Evolutionary conservation across 1,139 yeast species (phyloP).

Genomic region (Taphrina communis): DNA sequence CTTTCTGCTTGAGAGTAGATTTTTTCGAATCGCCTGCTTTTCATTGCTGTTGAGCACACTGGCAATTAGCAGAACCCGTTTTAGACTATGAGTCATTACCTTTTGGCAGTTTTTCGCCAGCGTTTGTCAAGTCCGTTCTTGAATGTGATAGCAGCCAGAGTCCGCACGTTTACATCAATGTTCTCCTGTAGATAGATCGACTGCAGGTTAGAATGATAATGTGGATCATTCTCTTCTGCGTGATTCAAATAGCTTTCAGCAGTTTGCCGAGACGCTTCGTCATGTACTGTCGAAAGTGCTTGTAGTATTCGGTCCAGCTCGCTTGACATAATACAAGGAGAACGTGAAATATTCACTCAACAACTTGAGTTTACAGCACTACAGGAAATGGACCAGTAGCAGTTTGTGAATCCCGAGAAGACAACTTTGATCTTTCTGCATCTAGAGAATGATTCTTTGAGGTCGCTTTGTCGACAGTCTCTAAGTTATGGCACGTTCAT

Average conservation of each 20-base stretch:
- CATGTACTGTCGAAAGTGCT: slow-evolving; percentile 1
- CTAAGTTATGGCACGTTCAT: too few relatives aligned
- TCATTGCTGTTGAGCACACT: slow-evolving; percentile 60
- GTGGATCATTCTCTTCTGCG: slow-evolving; percentile 29
- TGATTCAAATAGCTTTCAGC: slow-evolving; percentile 18
- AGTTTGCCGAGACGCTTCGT: background rate
- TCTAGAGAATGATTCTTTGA: too few relatives aligned
- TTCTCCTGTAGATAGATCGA: slow-evolving; percentile 62
- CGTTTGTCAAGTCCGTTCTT: slow-evolving; percentile 84
- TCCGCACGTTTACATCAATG: slow-evolving; percentile 68
- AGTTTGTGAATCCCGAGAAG: too few relatives aligned
- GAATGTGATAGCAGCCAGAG: slow-evolving; percentile 86
- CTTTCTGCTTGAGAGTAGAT: slow-evolving; percentile 59
- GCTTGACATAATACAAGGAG: background rate
- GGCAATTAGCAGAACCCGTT: slow-evolving; percentile 44
- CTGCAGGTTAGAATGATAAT: slow-evolving; percentile 63
- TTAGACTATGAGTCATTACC: slow-evolving; percentile 44
- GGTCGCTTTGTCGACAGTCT: too few relatives aligned
- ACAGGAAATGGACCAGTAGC: too few relatives aligned
- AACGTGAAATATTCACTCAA: too few relatives aligned
- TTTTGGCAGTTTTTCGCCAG: slow-evolving; percentile 73
- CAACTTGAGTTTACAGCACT: too few relatives aligned
- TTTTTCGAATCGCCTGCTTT: slow-evolving; percentile 62
- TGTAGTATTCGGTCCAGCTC: background rate
- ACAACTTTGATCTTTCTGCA: too few relatives aligned